Conservation (phyloP, 495 filamentous ascomycete species). For the Zalerion maritima region DNA sequence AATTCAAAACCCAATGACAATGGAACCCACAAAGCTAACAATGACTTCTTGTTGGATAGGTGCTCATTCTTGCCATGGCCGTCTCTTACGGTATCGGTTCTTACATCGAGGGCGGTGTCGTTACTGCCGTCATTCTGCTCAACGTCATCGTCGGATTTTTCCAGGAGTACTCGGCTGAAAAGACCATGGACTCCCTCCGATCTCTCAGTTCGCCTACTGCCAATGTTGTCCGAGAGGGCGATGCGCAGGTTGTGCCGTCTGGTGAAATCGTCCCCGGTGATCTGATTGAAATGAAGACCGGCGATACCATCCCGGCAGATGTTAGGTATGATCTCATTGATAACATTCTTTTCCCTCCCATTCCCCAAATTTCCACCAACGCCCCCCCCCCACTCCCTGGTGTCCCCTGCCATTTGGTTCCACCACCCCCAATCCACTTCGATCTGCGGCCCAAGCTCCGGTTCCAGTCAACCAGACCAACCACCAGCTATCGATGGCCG, state of each 20-base stretch:
- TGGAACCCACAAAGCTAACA: conserved; percentile 7
- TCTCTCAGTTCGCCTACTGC: conserved; percentile 49
- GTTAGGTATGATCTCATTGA: no score
- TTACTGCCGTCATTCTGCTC: conserved; percentile 47
- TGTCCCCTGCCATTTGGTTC: no score
- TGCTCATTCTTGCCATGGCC: conserved; percentile 61
- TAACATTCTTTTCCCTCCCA: no score
- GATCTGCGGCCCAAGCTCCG: no score
- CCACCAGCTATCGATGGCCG: no score
- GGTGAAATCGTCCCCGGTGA: conserved; percentile 46
- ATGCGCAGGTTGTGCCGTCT: no score
- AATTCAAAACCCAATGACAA: conserved; percentile 16
- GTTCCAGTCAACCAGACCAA: no score
- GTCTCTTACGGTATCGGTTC: conserved; percentile 54
- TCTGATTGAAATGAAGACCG: conserved; percentile 55
- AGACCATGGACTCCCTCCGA: conserved; percentile 60
- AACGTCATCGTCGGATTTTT: conserved; percentile 57
- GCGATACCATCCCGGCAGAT: conserved; percentile 68
- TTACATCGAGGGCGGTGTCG: conserved; percentile 58
- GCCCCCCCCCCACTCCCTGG: no score
- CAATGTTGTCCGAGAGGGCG: conserved; percentile 39
- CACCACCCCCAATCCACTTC: no score
- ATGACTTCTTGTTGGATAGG: conserved; percentile 39
- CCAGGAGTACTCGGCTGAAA: conserved; percentile 58
- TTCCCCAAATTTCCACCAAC: no score